Evolutionary conservation across 2,329 filamentous ascomycete species (phyloP).

Genomic region (Monilinia aucupariae): DNA sequence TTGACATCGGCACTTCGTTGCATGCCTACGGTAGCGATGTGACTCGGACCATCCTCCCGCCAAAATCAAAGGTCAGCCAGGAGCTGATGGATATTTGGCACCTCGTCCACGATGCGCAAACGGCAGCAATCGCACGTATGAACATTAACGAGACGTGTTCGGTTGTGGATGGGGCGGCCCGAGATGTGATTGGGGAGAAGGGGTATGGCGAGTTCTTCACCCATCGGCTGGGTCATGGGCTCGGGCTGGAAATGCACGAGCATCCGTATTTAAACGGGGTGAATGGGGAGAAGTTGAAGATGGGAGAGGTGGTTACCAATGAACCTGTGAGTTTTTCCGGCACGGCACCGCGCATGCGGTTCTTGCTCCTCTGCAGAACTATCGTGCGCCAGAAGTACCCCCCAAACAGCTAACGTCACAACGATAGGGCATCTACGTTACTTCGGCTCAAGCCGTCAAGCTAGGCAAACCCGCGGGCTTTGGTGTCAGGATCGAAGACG

Average conservation of each 20-base stretch:
- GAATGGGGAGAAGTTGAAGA: conserved; percentile 45
- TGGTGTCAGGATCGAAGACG: conserved; percentile 57
- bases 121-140: conserved; percentile 48
- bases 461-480: conserved; percentile 42
- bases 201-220: conserved; percentile 53
- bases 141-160: conserved; percentile 49
- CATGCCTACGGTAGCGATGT: conserved; percentile 58
- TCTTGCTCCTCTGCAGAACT: not conserved
- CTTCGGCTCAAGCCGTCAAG: conserved; percentile 32
- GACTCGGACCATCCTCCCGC: conserved; percentile 48
- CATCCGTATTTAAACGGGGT: conserved; percentile 60
- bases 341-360: not conserved
- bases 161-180: conserved; percentile 53
- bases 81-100: conserved; percentile 49
- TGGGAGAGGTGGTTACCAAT: conserved; percentile 58
- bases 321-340: conserved; percentile 43
- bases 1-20: conserved; percentile 54
- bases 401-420: not conserved
- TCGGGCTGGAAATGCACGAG: conserved; percentile 61
- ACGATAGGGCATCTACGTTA: conserved; percentile 50
- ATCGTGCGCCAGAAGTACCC: not conserved
- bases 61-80: conserved; percentile 20
- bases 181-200: conserved; percentile 44
- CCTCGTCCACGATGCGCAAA: conserved; percentile 54
- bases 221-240: conserved; percentile 56